Percentiles rank a stretch among this genome's conserved stretches.
These are phyloP conservation scores for Coniosporium apollinis DNA, from an alignment of 495 filamentous ascomycete genomes.

Conservation along the genomic window DNA sequence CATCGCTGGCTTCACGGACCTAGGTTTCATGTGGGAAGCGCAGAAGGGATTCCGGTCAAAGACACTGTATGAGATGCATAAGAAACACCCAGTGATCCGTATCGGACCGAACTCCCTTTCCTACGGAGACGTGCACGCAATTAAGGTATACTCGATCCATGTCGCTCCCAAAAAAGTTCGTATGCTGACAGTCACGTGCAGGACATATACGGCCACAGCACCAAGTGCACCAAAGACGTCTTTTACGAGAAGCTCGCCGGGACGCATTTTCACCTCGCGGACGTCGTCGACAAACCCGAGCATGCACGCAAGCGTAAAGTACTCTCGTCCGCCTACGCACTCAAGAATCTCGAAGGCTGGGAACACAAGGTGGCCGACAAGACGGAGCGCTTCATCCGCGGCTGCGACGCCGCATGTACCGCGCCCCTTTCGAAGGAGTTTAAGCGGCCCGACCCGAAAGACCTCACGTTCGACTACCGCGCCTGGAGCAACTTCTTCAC, in stretches of 20 bases:
- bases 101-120: conserved; percentile 6
- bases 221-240: conserved; percentile 3
- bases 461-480: conserved; percentile 11
- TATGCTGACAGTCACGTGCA: too few species aligned
- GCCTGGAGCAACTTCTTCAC: not conserved
- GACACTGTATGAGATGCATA: conserved; percentile 1
- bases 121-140: conserved; percentile 1
- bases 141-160: too few species aligned
- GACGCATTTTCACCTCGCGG: conserved; percentile 14
- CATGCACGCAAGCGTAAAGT: conserved; percentile 19
- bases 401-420: conserved; percentile 10
- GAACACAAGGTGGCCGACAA: conserved; percentile 10
- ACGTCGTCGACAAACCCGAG: conserved; percentile 15
- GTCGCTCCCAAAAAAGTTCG: too few species aligned
- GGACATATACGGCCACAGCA: conserved; percentile 7
- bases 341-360: conserved; percentile 8
- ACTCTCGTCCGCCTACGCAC: conserved; percentile 5
- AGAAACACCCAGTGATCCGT: conserved; percentile 4
- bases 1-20: conserved; percentile 2
- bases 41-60: conserved; percentile 1
- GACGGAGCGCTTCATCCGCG: conserved; percentile 6
- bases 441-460: conserved; percentile 4
- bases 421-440: not conserved
- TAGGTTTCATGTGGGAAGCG: conserved; percentile 2
- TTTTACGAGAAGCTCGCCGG: conserved; percentile 2